phyloP scores from a whole-genome alignment of 2,329 filamentous ascomycete genomes.

The Xylariaceae sp. region DNA sequence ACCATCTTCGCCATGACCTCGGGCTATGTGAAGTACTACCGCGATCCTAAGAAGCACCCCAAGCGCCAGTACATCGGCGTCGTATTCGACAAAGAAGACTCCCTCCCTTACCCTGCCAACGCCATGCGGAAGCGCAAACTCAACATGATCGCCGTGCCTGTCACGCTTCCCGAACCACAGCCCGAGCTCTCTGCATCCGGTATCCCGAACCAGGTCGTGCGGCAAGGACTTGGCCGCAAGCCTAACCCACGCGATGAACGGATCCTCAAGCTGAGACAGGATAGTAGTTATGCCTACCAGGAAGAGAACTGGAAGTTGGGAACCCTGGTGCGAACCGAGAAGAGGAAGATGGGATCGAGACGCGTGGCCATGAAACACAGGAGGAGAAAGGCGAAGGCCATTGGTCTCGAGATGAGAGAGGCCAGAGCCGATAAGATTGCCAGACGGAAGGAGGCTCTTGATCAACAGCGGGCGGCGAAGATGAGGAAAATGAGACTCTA shows the following conservation, averaged over 20 bases:
- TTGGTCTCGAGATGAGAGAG: slow-evolving; percentile 28
- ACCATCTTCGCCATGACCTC: slow-evolving; percentile 83
- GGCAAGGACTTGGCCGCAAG: slow-evolving; percentile 27
- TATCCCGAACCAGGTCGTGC: slow-evolving; percentile 45
- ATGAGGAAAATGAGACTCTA: slow-evolving; percentile 24
- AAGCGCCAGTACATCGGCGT: slow-evolving; percentile 94
- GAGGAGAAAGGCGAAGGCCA: slow-evolving; percentile 36
- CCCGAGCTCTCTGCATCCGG: slow-evolving; percentile 46
- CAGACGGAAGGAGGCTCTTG: slow-evolving; percentile 28
- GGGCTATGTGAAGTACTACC: slow-evolving; percentile 96
- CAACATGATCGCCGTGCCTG: slow-evolving; percentile 60
- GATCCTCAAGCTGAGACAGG: slow-evolving; percentile 46
- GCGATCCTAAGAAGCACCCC: slow-evolving; percentile 76
- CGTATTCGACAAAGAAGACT: slow-evolving; percentile 76
- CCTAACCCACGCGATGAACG: slow-evolving; percentile 38
- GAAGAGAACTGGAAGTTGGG: slow-evolving; percentile 60
- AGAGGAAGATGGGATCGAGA: slow-evolving; percentile 39
- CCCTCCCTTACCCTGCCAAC: slow-evolving; percentile 71
- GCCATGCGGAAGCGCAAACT: slow-evolving; percentile 71
- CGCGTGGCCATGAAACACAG: slow-evolving; percentile 49
- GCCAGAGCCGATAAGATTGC: slow-evolving; percentile 30
- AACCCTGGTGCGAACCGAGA: slow-evolving; percentile 47
- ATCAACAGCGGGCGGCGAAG: slow-evolving; percentile 21
- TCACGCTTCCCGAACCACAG: slow-evolving; percentile 32
- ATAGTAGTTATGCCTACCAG: slow-evolving; percentile 51